Base-by-base conservation (phyloP, 1,284 basidiomycete genomes). In the Volvariella volvacea region DNA sequence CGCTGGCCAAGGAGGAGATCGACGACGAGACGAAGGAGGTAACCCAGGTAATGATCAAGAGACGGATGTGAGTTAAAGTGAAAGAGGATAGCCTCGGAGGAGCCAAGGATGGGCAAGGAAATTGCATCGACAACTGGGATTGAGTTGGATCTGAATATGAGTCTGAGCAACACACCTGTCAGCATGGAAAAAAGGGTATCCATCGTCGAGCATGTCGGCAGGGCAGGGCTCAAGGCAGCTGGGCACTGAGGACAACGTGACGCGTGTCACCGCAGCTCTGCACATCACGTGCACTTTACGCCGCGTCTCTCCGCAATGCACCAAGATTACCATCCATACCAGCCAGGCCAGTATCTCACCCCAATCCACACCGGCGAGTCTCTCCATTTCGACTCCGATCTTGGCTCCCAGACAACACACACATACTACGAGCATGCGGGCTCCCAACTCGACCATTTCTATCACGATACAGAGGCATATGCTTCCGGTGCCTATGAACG, bases 381-480 rank as follows among this genome's bases (percentile, higher is more conserved):
- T 0, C 59, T 74, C 3, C 65, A 73, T 39, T 52, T 73, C 3
- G 63, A 20, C 7, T 36, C 34, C 4, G 14, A 36, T 6, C 8
- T 6, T 36, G n/a, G n/a, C 34, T 15, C 14, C 6, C n/a, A 36
- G 19, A 20, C 14, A 4, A 20, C 14, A 8, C 4, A 16, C 34
- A 20, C 7, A 4, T 36, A 16, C 8, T 36, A 36, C 15, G 19
- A 36, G 4, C 19, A 36, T 15, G 57, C 56, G 14, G 57, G 59
- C 16, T 48, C 59, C 3, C 57, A 63, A 20, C 41, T 72, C 8
- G 71, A 75, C 47, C 74, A 76, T 54, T 77, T 75, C 51, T 62
- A 65, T 37, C 68, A 77, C 39, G 81, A 83, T 50, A 62, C 74
- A 0, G 83, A 83, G 52, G 80, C 78, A 1, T 86, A 80, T 50